Conservation (phyloP, 139 green algal species). For the Spirogloea muscicola region DNA sequence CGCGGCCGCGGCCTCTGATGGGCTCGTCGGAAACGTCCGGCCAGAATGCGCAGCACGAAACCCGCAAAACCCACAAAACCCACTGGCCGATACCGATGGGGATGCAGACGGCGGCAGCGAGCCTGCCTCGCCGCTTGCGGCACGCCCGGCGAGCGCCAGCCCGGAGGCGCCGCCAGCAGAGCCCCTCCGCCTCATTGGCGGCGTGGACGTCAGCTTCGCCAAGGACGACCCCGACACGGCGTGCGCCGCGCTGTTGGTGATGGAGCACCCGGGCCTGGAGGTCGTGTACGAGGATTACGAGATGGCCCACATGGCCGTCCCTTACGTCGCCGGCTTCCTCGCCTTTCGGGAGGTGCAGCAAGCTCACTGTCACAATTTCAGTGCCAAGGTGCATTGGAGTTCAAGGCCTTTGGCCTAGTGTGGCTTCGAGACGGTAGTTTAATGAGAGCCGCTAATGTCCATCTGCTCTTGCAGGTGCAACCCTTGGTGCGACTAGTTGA, state of each 20-base stretch:
- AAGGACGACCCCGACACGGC: conserved; percentile 9
- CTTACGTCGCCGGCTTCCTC: conserved; percentile 45
- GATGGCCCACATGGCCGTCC: conserved; percentile 10
- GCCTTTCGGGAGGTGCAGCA: conserved; percentile 44
- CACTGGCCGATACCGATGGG: too few relatives aligned
- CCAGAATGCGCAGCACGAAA: too few relatives aligned
- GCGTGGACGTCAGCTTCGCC: conserved; percentile 45
- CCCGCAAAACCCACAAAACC: too few relatives aligned
- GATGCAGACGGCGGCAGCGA: too few relatives aligned
- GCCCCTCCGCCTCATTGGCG: too few relatives aligned
- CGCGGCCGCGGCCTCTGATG: too few relatives aligned
- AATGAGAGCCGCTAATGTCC: too few relatives aligned
- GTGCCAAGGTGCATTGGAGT: not conserved
- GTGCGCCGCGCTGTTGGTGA: conserved; percentile 21
- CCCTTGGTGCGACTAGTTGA: not conserved
- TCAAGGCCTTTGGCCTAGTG: not conserved
- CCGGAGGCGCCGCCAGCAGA: too few relatives aligned
- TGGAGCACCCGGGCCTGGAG: conserved; percentile 37
- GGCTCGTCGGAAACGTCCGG: too few relatives aligned
- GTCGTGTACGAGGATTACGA: conserved; percentile 28
- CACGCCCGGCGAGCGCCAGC: too few relatives aligned
- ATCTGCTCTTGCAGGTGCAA: too few relatives aligned
- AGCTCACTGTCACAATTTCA: not conserved
- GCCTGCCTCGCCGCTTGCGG: too few relatives aligned
- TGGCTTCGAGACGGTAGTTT: not conserved